Evolutionary conservation across 2,329 filamentous ascomycete species (phyloP).

Genomic region (Alternaria sp.): DNA sequence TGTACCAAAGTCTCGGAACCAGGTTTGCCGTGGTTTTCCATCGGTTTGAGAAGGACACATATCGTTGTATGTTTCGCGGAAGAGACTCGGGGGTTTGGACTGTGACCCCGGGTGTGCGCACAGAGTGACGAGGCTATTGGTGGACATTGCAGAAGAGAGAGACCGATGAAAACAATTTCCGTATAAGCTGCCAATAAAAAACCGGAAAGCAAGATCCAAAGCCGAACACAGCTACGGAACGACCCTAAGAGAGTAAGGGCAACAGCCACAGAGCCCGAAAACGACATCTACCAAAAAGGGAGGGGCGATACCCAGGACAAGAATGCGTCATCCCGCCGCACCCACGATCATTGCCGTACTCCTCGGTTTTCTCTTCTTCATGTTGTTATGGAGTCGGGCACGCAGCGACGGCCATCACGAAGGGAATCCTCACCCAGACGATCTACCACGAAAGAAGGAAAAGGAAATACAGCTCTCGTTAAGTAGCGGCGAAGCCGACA

Average conservation of each 20-base stretch:
- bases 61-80: not conserved
- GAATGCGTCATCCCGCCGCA: conserved; percentile 49
- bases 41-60: not conserved
- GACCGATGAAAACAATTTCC: not conserved
- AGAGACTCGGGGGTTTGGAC: not conserved
- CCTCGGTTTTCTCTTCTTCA: conserved; percentile 41
- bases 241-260: not conserved
- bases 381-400: conserved; percentile 39
- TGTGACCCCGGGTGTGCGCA: not conserved
- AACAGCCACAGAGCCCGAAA: not conserved
- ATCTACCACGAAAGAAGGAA: conserved; percentile 38
- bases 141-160: not conserved
- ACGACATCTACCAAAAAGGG: not conserved
- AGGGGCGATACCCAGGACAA: not conserved
- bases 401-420: conserved; percentile 46
- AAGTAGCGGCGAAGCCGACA: not conserved
- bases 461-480: not conserved
- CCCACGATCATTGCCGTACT: conserved; percentile 46
- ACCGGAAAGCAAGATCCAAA: not conserved
- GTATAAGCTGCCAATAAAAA: not conserved
- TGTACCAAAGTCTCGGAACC: not conserved
- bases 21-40: not conserved
- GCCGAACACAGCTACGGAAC: not conserved
- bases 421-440: conserved; percentile 48
- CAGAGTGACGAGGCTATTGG: not conserved